Conservation (phyloP, 345 rosid species). For the Syzygium aromaticum region DNA sequence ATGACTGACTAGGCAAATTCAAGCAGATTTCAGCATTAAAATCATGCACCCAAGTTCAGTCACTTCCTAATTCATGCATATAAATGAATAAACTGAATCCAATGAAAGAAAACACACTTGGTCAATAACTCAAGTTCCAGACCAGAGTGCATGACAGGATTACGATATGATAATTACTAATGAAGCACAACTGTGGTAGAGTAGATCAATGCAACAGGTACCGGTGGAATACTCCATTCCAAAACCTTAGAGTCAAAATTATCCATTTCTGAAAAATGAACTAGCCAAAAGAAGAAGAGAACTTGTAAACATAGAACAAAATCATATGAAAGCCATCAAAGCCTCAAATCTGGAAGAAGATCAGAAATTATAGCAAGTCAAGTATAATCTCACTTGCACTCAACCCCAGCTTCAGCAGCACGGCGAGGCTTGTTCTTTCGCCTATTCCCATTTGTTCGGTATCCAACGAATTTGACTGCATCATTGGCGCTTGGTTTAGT, state of each 20-base stretch:
- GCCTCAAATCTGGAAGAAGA: background rate
- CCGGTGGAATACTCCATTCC: background rate
- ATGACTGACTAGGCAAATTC: background rate
- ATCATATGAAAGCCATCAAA: background rate
- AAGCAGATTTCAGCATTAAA: background rate
- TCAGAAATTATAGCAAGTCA: background rate
- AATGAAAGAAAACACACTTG: background rate
- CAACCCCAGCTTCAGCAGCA: constrained; percentile 78
- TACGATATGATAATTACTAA: background rate
- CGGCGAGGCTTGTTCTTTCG: constrained; percentile 72
- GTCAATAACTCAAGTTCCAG: background rate
- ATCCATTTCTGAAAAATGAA: constrained; percentile 2
- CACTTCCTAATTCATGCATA: background rate
- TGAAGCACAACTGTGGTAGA: background rate
- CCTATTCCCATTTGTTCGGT: constrained; percentile 49
- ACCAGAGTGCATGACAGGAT: background rate
- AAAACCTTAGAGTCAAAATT: constrained; percentile 4
- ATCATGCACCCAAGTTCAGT: background rate
- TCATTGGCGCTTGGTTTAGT: constrained; percentile 35
- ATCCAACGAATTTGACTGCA: constrained; percentile 35
- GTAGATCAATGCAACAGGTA: background rate
- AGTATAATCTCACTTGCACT: constrained; percentile 36
- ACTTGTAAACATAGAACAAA: background rate
- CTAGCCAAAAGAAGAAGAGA: background rate
- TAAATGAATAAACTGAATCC: background rate